A percentile compares a stretch with the other conserved stretches of the same genome.
Conservation (phyloP, 2,329 filamentous ascomycete species). For the Plectosphaerella cucumerina region DNA sequence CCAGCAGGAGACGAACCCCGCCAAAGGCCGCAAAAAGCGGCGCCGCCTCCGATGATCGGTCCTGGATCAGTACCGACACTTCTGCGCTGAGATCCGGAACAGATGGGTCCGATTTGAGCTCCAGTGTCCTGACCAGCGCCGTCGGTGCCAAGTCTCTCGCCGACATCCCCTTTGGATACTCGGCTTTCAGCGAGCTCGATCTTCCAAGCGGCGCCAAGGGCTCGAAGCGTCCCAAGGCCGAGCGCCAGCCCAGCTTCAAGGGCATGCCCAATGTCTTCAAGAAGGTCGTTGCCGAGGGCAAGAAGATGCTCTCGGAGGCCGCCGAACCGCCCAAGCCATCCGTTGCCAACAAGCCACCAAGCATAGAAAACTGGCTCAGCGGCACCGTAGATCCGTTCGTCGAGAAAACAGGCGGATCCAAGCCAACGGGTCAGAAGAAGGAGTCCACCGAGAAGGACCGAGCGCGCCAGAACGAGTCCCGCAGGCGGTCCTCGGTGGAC, state of each 20-base stretch:
- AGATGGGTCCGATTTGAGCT: slow-evolving; percentile 29
- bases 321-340: slow-evolving; percentile 50
- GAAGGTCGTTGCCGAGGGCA: slow-evolving; percentile 60
- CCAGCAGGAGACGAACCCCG: slow-evolving; percentile 5
- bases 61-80: slow-evolving; percentile 21
- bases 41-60: slow-evolving; percentile 16
- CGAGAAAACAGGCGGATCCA: slow-evolving; percentile 27
- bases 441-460: slow-evolving; percentile 22
- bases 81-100: slow-evolving; percentile 12
- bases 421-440: slow-evolving; percentile 20
- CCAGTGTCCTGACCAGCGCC: slow-evolving; percentile 26
- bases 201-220: slow-evolving; percentile 43
- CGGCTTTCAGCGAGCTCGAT: slow-evolving; percentile 63
- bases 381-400: slow-evolving; percentile 60
- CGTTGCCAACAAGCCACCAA: slow-evolving; percentile 52
- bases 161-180: slow-evolving; percentile 60
- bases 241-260: slow-evolving; percentile 54
- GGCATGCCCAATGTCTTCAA: slow-evolving; percentile 59
- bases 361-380: slow-evolving; percentile 63
- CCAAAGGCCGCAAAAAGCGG: slow-evolving; percentile 1
- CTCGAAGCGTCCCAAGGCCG: slow-evolving; percentile 39
- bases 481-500: slow-evolving; percentile 20
- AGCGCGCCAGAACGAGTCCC: not conserved
- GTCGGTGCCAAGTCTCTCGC: slow-evolving; percentile 46
- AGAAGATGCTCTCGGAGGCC: slow-evolving; percentile 60